Evolutionary conservation across 768 basidiomycete genomes (phyloP), one percentile per base, ranked within the genome.

Genomic region (Russula foetens): DNA sequence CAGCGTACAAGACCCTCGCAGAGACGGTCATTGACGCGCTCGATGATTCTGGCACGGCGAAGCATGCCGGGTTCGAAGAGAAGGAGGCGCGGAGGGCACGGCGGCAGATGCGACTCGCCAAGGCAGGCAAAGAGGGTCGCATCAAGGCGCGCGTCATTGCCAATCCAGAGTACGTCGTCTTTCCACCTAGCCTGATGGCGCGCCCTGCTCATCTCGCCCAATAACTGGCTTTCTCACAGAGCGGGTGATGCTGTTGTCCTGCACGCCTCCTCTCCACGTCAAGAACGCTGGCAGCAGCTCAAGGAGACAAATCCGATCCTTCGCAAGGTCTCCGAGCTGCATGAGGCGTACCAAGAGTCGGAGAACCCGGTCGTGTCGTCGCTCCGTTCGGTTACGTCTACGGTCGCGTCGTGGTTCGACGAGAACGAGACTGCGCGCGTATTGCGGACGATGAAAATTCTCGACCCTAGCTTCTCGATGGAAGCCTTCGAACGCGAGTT

Each of bases 361-460:
- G 97, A 99, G 71, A 88, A 95, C 69, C 89, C 94, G 6, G 77
- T 97, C 56, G 80, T 98, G 28, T 81, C 85, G 4, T 84, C 86
- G 17, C 69, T 97, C 57, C 88, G 97, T 41, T 80, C 82, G 7
- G 86, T 97, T 52, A 95, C 94, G 1, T 80, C 85, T 45, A 88
- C 88, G 0, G 79, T 99, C 53, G 92, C 91, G 2, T 84, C 87
- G 3, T 92, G 88, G 85, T 92, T 93, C 68, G 96, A 98, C 60
- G 97, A 99, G 76, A 99, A 91, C 69, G 97, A 99, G 76, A 94
- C 88, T 48, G 97, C 97, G n/a, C 90, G 90, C 71, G 96, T 98
- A 31, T 85, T 88, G 68, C 81, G 91, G 61, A 73, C 86, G 69
- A 91, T 98, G 84, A 90, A 85, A 71, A 71, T 77, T n/a, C 77